These are phyloP conservation scores for Mercurialis annua DNA, from an alignment of 345 rosid species.

Conservation along the genomic window DNA sequence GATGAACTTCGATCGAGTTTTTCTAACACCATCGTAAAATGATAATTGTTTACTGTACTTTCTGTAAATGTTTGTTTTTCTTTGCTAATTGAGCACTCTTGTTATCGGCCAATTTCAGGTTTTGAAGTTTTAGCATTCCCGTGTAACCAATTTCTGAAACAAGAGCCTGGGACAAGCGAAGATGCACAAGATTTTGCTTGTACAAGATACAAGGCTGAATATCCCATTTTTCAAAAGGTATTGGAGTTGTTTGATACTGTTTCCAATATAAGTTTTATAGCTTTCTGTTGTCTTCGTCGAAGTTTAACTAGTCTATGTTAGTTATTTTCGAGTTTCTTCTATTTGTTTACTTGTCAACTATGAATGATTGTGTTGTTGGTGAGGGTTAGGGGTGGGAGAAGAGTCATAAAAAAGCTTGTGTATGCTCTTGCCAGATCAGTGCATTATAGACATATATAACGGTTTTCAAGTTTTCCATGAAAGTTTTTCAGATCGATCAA, in stretches of 20 bases:
- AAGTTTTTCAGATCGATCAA: no score
- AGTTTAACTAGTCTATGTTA: background rate
- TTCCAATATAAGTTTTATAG: background rate
- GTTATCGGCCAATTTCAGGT: slow-evolving; percentile 36
- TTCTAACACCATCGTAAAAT: no score
- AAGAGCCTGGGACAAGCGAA: slow-evolving; percentile 76
- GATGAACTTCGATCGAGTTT: background rate
- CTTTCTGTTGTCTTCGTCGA: background rate
- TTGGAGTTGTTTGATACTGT: background rate
- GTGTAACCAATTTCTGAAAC: slow-evolving; percentile 81
- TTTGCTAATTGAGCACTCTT: background rate
- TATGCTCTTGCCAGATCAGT: no score
- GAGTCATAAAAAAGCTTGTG: no score
- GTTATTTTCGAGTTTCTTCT: background rate
- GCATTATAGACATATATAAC: no score
- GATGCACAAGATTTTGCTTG: slow-evolving; percentile 74
- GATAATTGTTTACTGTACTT: background rate
- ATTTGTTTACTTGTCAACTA: background rate
- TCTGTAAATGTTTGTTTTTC: background rate
- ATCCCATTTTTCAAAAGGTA: slow-evolving; percentile 88
- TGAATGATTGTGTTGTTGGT: background rate
- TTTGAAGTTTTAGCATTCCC: slow-evolving; percentile 90
- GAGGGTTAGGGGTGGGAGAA: background rate
- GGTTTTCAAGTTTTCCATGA: no score
- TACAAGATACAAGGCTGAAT: slow-evolving; percentile 79